Evolutionary conservation across 371 early-diverging fungal species (phyloP).

Genomic region (Amoeboaphelidium protococcarum): DNA sequence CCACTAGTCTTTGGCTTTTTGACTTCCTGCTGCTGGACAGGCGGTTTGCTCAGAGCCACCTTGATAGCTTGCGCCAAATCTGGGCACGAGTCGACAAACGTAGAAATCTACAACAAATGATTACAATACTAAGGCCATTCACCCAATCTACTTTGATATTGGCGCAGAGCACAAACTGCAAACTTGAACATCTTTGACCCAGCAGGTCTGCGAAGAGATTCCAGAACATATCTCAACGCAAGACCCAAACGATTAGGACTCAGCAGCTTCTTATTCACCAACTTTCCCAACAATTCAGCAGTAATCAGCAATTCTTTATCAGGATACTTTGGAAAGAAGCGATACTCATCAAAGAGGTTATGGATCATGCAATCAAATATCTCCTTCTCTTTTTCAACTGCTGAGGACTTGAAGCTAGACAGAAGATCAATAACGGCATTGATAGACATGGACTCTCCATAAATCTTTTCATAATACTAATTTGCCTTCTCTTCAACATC

Average conservation of each 20-base stretch:
- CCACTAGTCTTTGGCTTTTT: slow-evolving; percentile 2
- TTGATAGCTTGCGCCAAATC: slow-evolving; percentile 32
- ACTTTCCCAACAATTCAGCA: slow-evolving; percentile 53
- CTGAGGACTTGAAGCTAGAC: slow-evolving; percentile 34
- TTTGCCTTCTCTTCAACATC: slow-evolving; percentile 56
- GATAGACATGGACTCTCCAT: slow-evolving; percentile 40
- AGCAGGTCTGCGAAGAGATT: slow-evolving; percentile 47
- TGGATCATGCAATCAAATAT: slow-evolving; percentile 55
- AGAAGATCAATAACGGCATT: slow-evolving; percentile 42
- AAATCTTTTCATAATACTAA: slow-evolving; percentile 42
- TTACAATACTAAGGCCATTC: slow-evolving; percentile 77
- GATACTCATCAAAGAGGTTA: slow-evolving; percentile 73
- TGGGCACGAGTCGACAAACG: slow-evolving; percentile 42
- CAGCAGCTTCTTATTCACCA: slow-evolving; percentile 60
- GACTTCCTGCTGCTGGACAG: slow-evolving; percentile 6
- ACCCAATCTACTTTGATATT: slow-evolving; percentile 46
- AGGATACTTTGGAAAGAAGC: slow-evolving; percentile 75
- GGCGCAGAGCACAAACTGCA: slow-evolving; percentile 55
- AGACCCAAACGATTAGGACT: slow-evolving; percentile 37
- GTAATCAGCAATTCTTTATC: slow-evolving; percentile 71
- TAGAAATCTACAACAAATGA: slow-evolving; percentile 43
- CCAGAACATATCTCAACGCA: slow-evolving; percentile 55
- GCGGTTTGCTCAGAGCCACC: slow-evolving; percentile 13
- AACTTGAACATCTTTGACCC: slow-evolving; percentile 64
- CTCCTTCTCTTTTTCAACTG: slow-evolving; percentile 34